phyloP scores from a whole-genome alignment of 2,329 filamentous ascomycete species.

The Colletotrichum incanum region DNA sequence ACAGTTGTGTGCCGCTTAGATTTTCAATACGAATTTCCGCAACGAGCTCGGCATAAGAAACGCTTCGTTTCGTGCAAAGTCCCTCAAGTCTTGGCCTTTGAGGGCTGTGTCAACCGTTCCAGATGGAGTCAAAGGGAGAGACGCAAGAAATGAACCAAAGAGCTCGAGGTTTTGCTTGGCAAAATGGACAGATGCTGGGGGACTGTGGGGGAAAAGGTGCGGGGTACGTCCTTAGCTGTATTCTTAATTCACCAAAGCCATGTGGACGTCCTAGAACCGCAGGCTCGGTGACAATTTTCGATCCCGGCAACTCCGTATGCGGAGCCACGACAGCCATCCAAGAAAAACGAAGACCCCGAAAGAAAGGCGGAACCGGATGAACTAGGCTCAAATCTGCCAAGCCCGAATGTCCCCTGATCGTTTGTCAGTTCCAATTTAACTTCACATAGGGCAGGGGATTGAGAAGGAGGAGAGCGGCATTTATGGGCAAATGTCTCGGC shows the following conservation, averaged over 20 bases:
- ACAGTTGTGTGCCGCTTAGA: constrained; percentile 4
- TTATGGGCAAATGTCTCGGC: background rate
- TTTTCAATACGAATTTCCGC: background rate
- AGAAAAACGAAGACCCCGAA: constrained; percentile 7
- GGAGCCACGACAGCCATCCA: constrained; percentile 15
- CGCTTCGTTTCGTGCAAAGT: constrained; percentile 32
- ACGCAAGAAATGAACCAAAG: constrained; percentile 7
- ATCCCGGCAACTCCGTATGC: constrained; percentile 10
- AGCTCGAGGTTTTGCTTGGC: constrained; percentile 5
- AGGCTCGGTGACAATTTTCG: constrained; percentile 18
- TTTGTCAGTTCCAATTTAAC: background rate
- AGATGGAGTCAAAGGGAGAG: background rate
- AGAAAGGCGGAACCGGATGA: constrained; percentile 18
- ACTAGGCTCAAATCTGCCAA: constrained; percentile 15
- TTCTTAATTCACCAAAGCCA: constrained; percentile 4
- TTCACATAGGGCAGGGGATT: background rate
- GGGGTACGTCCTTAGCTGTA: constrained; percentile 20
- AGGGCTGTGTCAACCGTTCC: constrained; percentile 18
- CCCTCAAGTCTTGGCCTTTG: constrained; percentile 20
- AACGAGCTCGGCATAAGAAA: constrained; percentile 4
- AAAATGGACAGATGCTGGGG: constrained; percentile 6
- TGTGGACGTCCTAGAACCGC: background rate
- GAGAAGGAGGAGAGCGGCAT: background rate
- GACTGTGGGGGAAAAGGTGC: constrained; percentile 27
- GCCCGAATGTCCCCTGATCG: background rate